Percentiles rank a stretch among this genome's conserved stretches.
Evolutionary conservation across 2,329 filamentous ascomycete species (phyloP).

Genomic region (Talaromyces sp.): DNA sequence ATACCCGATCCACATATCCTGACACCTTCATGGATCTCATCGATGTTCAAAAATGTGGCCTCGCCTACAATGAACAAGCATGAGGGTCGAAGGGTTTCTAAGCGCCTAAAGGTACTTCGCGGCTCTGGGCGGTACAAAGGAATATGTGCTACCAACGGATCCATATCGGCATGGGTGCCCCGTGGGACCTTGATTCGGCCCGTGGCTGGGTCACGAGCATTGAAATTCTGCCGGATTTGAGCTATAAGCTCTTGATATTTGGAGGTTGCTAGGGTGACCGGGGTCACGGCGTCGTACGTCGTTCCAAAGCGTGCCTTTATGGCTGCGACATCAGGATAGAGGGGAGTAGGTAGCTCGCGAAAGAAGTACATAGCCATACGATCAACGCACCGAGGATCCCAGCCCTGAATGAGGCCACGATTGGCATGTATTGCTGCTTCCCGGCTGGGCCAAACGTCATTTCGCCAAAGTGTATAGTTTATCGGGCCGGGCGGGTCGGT

Average conservation of each 20-base stretch:
- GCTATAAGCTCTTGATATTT: not conserved
- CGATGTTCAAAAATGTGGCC: not conserved
- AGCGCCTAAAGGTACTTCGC: not conserved
- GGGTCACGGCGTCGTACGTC: not conserved
- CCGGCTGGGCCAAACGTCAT: not conserved
- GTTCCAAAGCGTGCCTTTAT: not conserved
- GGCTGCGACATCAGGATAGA: not conserved
- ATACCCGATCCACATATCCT: not conserved
- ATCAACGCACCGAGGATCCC: not conserved
- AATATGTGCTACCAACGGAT: too few species aligned
- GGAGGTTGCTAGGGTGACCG: not conserved
- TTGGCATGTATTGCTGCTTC: not conserved
- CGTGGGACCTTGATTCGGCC: not conserved
- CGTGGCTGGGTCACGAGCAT: not conserved
- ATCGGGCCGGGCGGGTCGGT: not conserved
- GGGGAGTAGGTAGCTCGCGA: not conserved
- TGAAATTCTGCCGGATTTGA: not conserved
- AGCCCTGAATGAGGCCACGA: not conserved
- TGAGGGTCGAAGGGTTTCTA: not conserved
- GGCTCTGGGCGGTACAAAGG: slow-evolving; percentile 1
- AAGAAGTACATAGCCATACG: not conserved
- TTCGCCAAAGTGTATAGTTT: not conserved
- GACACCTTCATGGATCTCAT: not conserved
- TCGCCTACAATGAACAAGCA: not conserved
- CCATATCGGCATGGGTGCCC: not conserved